A percentile compares a stretch with the other conserved stretches of the same genome.
Evolutionary conservation across 2,329 filamentous ascomycete species (phyloP).

Genomic region (Aspergillus amoenus): DNA sequence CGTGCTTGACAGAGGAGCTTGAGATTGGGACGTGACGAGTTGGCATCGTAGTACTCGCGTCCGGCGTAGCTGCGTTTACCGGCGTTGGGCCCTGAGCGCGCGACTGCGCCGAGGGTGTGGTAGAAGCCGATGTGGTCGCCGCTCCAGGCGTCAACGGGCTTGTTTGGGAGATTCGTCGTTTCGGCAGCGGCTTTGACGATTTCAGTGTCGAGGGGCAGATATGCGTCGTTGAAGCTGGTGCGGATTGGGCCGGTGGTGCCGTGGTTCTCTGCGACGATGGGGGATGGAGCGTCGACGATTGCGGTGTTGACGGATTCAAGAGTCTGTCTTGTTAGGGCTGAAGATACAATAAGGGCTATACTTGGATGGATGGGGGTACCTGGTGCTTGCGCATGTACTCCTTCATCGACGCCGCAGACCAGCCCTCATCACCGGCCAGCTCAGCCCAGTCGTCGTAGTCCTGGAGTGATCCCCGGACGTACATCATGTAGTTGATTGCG

Average conservation of each 20-base stretch:
- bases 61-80: slow-evolving; percentile 44
- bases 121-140: slow-evolving; percentile 39
- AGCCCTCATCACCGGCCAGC: slow-evolving; percentile 26
- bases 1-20: slow-evolving; percentile 47
- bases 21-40: slow-evolving; percentile 44
- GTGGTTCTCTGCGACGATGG: not conserved
- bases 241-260: slow-evolving; percentile 2
- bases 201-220: slow-evolving; percentile 16
- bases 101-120: slow-evolving; percentile 30
- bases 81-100: slow-evolving; percentile 22
- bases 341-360: too few relatives aligned
- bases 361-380: not conserved
- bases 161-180: slow-evolving; percentile 7
- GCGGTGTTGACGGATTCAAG: not conserved
- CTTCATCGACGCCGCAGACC: slow-evolving; percentile 20
- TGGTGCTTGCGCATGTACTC: slow-evolving; percentile 17
- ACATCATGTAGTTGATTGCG: slow-evolving; percentile 44
- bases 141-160: slow-evolving; percentile 32
- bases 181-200: slow-evolving; percentile 22
- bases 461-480: slow-evolving; percentile 34
- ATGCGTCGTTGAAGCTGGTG: slow-evolving; percentile 1
- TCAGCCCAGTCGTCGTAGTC: slow-evolving; percentile 37
- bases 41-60: slow-evolving; percentile 38
- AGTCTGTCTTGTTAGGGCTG: slow-evolving; percentile 16
- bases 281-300: not conserved